phyloP scores from a whole-genome alignment of 1,139 yeast genomes.

The Yamadazyma conglobata region DNA sequence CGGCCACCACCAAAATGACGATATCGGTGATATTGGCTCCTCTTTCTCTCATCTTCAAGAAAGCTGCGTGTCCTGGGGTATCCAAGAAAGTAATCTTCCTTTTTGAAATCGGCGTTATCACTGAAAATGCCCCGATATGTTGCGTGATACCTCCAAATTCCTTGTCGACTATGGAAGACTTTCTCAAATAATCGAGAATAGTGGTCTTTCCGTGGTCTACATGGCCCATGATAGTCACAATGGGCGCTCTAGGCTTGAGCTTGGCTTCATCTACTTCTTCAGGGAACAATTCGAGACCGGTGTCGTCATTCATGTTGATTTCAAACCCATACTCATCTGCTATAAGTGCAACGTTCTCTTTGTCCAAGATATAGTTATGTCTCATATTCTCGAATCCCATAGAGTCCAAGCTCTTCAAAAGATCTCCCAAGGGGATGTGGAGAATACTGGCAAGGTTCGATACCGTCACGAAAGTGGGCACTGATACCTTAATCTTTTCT shows the following conservation, averaged over 20 bases:
- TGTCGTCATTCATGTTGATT: conserved; percentile 55
- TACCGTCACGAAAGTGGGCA: conserved; percentile 74
- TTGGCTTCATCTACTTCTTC: conserved; percentile 22
- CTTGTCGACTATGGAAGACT: conserved; percentile 73
- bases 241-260: conserved; percentile 77
- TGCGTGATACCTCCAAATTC: conserved; percentile 98
- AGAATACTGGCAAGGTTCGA: conserved; percentile 73
- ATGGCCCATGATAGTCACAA: conserved; percentile 98
- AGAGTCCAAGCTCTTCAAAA: conserved; percentile 55
- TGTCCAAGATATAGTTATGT: conserved; percentile 77
- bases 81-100: conserved; percentile 84
- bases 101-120: conserved; percentile 68
- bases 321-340: conserved; percentile 88
- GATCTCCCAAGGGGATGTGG: conserved; percentile 57
- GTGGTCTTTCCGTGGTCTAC: conserved; percentile 99
- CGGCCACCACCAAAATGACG: conserved; percentile 91
- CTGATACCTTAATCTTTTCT: conserved; percentile 38
- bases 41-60: conserved; percentile 91
- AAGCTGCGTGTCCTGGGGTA: conserved; percentile 99
- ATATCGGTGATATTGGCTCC: conserved; percentile 95
- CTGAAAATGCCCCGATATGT: conserved; percentile 96
- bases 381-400: conserved; percentile 77
- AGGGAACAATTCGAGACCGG: conserved; percentile 63
- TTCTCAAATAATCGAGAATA: conserved; percentile 78
- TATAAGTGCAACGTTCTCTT: conserved; percentile 78